Conservation (phyloP, 129 eudicot genomes). For the Apium graveolens region DNA sequence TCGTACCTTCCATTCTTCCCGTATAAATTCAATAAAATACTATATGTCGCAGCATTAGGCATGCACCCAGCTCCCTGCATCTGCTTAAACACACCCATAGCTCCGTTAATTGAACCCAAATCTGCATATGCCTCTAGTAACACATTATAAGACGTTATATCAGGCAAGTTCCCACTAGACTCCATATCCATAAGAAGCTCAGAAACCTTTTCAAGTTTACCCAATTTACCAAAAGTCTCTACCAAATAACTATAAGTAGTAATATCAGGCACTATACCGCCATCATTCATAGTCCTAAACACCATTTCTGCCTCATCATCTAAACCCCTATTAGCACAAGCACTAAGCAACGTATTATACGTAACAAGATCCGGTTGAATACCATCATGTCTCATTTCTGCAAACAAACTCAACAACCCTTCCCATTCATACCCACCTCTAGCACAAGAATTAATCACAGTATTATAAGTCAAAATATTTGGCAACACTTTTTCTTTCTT, state of each 20-base stretch:
- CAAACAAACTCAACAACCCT: conserved; percentile 78
- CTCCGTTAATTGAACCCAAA: conserved; percentile 59
- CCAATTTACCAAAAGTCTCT: conserved; percentile 72
- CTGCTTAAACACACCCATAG: conserved; percentile 82
- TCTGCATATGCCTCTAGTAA: conserved; percentile 75
- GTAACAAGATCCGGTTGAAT: conserved; percentile 92
- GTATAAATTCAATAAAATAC: conserved; percentile 67
- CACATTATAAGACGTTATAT: conserved; percentile 69
- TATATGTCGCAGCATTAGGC: conserved; percentile 76
- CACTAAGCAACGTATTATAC: conserved; percentile 77
- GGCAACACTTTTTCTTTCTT: conserved; percentile 62
- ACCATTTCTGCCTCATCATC: conserved; percentile 94
- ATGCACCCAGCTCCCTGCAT: conserved; percentile 87
- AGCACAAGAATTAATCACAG: conserved; percentile 77
- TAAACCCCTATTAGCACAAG: conserved; percentile 75
- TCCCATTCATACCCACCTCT: conserved; percentile 92
- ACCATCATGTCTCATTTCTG: conserved; percentile 93
- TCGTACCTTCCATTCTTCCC: conserved; percentile 85
- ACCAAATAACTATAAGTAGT: conserved; percentile 72
- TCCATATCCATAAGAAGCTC: conserved; percentile 80
- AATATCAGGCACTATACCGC: conserved; percentile 82
- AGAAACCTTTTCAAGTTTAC: conserved; percentile 63
- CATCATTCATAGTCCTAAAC: conserved; percentile 89
- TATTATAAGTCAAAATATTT: conserved; percentile 74
- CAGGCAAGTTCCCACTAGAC: conserved; percentile 70